phyloP scores from a whole-genome alignment of 495 filamentous ascomycete genomes.

The Neurospora terricola region DNA sequence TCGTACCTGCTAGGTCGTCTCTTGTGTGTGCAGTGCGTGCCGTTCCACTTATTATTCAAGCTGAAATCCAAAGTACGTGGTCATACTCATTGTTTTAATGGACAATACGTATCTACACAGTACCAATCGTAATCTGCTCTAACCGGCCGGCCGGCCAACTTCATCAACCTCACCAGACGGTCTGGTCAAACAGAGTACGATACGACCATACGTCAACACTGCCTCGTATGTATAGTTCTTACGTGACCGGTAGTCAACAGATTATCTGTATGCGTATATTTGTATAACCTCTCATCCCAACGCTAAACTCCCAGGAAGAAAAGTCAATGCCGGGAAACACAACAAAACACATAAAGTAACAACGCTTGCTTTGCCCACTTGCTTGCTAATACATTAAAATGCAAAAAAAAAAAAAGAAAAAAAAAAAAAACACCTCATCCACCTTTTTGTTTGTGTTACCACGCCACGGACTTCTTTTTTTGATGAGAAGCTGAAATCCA shows the following conservation, averaged over 20 bases:
- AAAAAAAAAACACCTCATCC: neutral
- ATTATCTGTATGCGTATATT: neutral
- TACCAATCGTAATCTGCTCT: no score
- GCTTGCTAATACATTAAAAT: neutral
- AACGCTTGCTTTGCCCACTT: neutral
- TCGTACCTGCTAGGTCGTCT: neutral
- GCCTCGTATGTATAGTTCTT: neutral
- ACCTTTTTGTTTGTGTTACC: neutral
- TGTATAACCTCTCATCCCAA: neutral
- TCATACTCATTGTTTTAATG: no score
- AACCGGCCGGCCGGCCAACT: no score
- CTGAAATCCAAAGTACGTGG: no score
- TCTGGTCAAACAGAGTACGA: neutral
- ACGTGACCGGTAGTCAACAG: no score
- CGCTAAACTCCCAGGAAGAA: neutral
- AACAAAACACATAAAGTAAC: neutral
- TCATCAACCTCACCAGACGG: neutral
- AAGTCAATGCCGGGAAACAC: neutral
- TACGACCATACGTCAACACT: neutral
- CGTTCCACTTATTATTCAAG: neutral
- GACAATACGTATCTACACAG: no score
- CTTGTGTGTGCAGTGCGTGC: neutral
- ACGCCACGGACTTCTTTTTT: neutral
- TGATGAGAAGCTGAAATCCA: neutral
- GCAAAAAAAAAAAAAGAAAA: neutral